Percentiles rank a stretch among this genome's conserved stretches.
Conservation (phyloP, 2,329 filamentous ascomycete genomes). For the Trichoderma sp. region DNA sequence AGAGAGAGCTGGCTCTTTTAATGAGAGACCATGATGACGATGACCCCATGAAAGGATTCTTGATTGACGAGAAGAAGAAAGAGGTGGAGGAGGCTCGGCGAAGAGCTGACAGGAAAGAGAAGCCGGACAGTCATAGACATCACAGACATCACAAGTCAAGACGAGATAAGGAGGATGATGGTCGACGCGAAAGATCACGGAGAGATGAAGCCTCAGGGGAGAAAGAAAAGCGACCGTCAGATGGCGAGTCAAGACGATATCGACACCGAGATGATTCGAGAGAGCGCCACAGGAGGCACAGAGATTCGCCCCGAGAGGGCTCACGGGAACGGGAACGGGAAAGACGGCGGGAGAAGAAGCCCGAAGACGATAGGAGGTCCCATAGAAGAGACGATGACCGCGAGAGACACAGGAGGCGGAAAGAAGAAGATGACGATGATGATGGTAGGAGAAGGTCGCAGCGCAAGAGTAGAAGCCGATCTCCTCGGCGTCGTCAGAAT, state of each 20-base stretch:
- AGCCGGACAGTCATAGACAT: slow-evolving; percentile 47
- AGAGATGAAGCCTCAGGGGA: slow-evolving; percentile 38
- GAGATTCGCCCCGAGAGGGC: slow-evolving; percentile 5
- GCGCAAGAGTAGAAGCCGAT: slow-evolving; percentile 44
- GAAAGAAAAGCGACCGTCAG: slow-evolving; percentile 28
- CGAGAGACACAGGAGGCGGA: slow-evolving; percentile 29
- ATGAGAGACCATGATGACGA: slow-evolving; percentile 86
- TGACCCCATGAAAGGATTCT: slow-evolving; percentile 92
- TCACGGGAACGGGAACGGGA: slow-evolving; percentile 26
- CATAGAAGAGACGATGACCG: slow-evolving; percentile 30
- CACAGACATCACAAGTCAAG: slow-evolving; percentile 47
- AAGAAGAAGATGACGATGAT: slow-evolving; percentile 31
- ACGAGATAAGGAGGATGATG: slow-evolving; percentile 34
- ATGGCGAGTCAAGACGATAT: slow-evolving; percentile 33
- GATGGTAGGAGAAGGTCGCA: slow-evolving; percentile 23
- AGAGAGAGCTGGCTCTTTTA: slow-evolving; percentile 72
- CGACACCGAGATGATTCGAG: slow-evolving; percentile 32
- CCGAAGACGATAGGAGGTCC: slow-evolving; percentile 25
- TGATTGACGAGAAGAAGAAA: slow-evolving; percentile 88
- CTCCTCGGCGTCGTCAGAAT: slow-evolving; percentile 36
- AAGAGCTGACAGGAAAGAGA: slow-evolving; percentile 48
- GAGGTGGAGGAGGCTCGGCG: slow-evolving; percentile 71
- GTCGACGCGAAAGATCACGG: slow-evolving; percentile 35
- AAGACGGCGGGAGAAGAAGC: slow-evolving; percentile 26
- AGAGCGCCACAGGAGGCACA: slow-evolving; percentile 29